Evolutionary conservation across 1,284 basidiomycete species (phyloP).

Genomic region (Sphagnurus paluster): DNA sequence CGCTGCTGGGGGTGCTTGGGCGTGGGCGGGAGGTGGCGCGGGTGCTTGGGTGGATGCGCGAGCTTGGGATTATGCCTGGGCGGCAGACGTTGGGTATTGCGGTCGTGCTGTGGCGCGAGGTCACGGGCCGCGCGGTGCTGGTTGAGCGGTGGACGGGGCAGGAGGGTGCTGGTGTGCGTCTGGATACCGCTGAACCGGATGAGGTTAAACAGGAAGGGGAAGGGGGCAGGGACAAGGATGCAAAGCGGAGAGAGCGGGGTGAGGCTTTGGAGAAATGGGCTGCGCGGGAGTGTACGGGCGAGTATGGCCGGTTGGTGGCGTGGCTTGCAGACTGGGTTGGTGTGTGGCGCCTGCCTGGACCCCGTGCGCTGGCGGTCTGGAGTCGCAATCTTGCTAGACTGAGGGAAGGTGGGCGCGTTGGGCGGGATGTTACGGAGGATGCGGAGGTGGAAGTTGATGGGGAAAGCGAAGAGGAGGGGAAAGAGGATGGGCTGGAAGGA

Average conservation of each 20-base stretch:
- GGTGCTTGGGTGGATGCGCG: constrained; percentile 79
- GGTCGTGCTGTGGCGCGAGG: constrained; percentile 72
- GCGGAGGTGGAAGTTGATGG: not conserved
- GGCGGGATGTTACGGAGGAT: constrained; percentile 7
- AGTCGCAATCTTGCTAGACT: constrained; percentile 50
- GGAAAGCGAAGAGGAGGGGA: not conserved
- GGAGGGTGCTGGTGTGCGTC: constrained; percentile 7
- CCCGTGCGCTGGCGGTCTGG: constrained; percentile 35
- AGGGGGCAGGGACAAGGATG: not conserved
- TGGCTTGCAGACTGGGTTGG: constrained; percentile 77
- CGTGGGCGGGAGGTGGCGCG: constrained; percentile 63
- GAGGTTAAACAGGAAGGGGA: constrained; percentile 20
- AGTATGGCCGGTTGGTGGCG: constrained; percentile 50
- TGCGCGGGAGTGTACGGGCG: not conserved
- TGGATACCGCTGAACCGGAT: constrained; percentile 21
- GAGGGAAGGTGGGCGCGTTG: constrained; percentile 26
- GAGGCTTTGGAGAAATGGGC: not conserved
- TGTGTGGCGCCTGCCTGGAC: constrained; percentile 47
- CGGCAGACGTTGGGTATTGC: constrained; percentile 59
- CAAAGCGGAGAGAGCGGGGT: not conserved
- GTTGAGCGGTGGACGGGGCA: constrained; percentile 40
- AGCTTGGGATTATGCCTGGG: constrained; percentile 53
- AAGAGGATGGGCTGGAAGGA: not conserved
- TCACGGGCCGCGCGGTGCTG: constrained; percentile 58
- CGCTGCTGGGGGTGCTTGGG: constrained; percentile 54